Evolutionary conservation across 1,139 yeast genomes (phyloP).

Genomic region (Taphrina pruni): DNA sequence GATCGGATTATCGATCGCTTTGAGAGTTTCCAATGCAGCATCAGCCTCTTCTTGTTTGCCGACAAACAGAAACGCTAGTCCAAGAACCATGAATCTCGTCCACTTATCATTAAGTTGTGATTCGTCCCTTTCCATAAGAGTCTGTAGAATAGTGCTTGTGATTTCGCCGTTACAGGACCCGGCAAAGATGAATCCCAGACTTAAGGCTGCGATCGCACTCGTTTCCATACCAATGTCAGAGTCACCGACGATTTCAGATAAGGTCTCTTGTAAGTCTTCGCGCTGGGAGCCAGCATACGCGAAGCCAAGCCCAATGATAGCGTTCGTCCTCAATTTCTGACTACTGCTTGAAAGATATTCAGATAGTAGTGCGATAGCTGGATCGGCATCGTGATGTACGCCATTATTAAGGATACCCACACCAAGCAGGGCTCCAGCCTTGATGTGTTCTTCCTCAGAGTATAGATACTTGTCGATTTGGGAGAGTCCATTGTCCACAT

Average conservation of each 20-base stretch:
- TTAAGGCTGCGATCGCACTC: slow-evolving; percentile 84
- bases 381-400: slow-evolving; percentile 94
- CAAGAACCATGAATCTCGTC: slow-evolving; percentile 88
- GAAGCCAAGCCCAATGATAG: slow-evolving; percentile 88
- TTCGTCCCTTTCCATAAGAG: slow-evolving; percentile 82
- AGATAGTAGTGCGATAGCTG: slow-evolving; percentile 76
- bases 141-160: slow-evolving; percentile 86
- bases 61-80: slow-evolving; percentile 88
- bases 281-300: slow-evolving; percentile 95
- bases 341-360: slow-evolving; percentile 70
- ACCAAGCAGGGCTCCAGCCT: slow-evolving; percentile 96
- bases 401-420: slow-evolving; percentile 94
- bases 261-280: slow-evolving; percentile 76
- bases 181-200: slow-evolving; percentile 91
- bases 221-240: slow-evolving; percentile 75
- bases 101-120: slow-evolving; percentile 81
- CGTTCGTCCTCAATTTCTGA: slow-evolving; percentile 70
- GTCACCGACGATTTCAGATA: slow-evolving; percentile 88
- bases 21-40: slow-evolving; percentile 90
- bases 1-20: slow-evolving; percentile 94
- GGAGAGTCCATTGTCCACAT: slow-evolving; percentile 85
- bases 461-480: slow-evolving; percentile 86
- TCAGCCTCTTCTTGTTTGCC: slow-evolving; percentile 91
- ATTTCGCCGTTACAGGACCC: slow-evolving; percentile 96
- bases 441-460: slow-evolving; percentile 82